phyloP scores from a whole-genome alignment of 768 basidiomycete genomes.

The Auricularia cornea region DNA sequence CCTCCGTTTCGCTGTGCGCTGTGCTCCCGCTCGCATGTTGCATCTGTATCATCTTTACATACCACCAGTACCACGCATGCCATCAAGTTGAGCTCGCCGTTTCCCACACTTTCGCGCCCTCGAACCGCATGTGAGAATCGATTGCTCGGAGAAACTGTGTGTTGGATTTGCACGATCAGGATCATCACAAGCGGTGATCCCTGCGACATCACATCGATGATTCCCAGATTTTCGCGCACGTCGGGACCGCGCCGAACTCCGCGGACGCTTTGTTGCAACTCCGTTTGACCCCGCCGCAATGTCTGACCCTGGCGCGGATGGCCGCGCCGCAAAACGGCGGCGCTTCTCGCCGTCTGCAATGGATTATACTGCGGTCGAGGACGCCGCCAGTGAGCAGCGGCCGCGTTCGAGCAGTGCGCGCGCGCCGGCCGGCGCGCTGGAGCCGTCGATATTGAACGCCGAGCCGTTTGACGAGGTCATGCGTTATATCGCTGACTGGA shows the following conservation, averaged over 20 bases:
- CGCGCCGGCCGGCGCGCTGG: constrained; percentile 14
- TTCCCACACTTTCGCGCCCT: no score
- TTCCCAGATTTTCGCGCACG: no score
- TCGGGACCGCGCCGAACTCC: neutral
- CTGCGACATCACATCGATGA: no score
- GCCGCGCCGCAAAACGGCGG: neutral
- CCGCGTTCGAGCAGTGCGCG: neutral
- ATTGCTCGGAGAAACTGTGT: no score
- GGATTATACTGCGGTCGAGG: neutral
- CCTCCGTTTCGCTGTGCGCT: no score
- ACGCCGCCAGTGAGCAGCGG: neutral
- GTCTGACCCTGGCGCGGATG: neutral
- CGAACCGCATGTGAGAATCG: no score
- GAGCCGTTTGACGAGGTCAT: constrained; percentile 93
- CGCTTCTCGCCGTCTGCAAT: neutral
- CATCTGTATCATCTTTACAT: no score
- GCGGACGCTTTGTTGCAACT: neutral
- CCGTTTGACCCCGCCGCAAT: neutral
- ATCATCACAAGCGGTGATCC: no score
- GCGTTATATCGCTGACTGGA: constrained; percentile 82
- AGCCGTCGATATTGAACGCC: constrained; percentile 69
- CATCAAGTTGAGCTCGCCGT: no score
- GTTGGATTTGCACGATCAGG: no score
- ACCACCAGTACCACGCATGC: no score
- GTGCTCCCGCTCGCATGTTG: no score